These are phyloP conservation scores for Cutaneotrichosporon spelunceum DNA, from an alignment of 1,284 basidiomycete species.

Conservation along the genomic window DNA sequence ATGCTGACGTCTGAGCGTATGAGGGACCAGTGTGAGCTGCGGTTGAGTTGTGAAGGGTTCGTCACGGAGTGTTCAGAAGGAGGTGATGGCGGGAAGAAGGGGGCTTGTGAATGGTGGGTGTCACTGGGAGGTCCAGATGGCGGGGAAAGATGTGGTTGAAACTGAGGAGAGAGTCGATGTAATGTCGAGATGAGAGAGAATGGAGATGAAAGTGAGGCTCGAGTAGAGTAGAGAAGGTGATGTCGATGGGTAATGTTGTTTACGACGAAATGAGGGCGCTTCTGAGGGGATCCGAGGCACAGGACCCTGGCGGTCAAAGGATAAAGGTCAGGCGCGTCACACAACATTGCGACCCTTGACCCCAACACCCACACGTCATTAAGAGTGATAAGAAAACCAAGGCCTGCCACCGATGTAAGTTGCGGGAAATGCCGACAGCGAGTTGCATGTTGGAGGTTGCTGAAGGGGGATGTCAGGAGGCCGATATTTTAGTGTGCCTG, in stretches of 20 bases:
- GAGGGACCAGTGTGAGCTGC: slow-evolving; percentile 1
- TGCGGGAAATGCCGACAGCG: slow-evolving; percentile 6
- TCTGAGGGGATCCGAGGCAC: background rate
- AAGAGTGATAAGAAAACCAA: background rate
- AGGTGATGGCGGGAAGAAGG: background rate
- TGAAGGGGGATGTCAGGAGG: background rate
- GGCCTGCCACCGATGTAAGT: background rate
- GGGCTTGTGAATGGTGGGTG: background rate
- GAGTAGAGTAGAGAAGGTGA: background rate
- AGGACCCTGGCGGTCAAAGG: background rate
- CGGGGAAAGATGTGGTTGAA: background rate
- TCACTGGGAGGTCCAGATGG: background rate
- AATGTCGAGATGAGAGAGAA: background rate
- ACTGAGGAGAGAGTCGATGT: background rate
- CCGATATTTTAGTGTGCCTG: background rate
- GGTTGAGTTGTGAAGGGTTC: background rate
- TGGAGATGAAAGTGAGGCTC: background rate
- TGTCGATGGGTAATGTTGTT: slow-evolving; percentile 9
- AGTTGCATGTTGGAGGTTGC: background rate
- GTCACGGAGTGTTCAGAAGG: background rate
- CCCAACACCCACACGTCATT: slow-evolving; percentile 16
- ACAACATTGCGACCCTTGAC: background rate
- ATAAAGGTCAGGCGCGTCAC: slow-evolving; percentile 1
- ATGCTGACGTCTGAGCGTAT: slow-evolving; percentile 27
- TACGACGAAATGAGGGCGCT: background rate